Evolutionary conservation across 192 early-diverging fungal genomes (phyloP).

Genomic region (Podila verticillata): DNA sequence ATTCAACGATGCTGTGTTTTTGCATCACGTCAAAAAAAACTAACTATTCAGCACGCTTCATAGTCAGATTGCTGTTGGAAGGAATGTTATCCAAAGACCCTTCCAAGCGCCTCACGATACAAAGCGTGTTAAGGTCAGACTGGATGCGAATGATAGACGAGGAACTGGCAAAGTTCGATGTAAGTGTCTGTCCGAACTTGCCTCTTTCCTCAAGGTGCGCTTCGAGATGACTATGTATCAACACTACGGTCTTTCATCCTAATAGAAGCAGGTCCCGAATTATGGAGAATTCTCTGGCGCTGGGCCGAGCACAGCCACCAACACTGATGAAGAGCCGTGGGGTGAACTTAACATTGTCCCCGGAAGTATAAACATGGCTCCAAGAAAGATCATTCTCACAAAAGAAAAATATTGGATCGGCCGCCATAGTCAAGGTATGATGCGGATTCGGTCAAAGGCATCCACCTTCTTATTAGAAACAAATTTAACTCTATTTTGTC

Average conservation of each 20-base stretch:
- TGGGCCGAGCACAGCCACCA: too few species aligned
- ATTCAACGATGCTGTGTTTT: too few species aligned
- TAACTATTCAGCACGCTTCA: neutral
- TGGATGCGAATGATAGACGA: conserved; percentile 35
- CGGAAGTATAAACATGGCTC: conserved; percentile 9
- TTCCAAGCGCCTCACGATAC: conserved; percentile 16
- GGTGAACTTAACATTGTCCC: conserved; percentile 13
- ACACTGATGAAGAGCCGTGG: neutral
- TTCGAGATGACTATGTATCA: neutral
- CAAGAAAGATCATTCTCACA: conserved; percentile 13
- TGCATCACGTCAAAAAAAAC: neutral
- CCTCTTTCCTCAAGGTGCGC: neutral
- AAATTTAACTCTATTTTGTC: too few species aligned
- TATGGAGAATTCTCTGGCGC: neutral
- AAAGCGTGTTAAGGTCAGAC: conserved; percentile 4
- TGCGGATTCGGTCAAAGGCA: neutral
- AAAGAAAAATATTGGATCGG: neutral
- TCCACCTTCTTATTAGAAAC: neutral
- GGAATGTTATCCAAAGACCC: conserved; percentile 17
- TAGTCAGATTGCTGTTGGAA: conserved; percentile 13
- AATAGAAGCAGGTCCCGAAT: neutral
- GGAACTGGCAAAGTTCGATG: conserved; percentile 29
- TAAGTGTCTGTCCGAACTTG: neutral
- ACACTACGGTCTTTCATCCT: neutral
- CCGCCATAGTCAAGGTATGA: neutral